Evolutionary conservation across 2,329 filamentous ascomycete genomes (phyloP).

Genomic region (Myriosclerotinia scirpicola): DNA sequence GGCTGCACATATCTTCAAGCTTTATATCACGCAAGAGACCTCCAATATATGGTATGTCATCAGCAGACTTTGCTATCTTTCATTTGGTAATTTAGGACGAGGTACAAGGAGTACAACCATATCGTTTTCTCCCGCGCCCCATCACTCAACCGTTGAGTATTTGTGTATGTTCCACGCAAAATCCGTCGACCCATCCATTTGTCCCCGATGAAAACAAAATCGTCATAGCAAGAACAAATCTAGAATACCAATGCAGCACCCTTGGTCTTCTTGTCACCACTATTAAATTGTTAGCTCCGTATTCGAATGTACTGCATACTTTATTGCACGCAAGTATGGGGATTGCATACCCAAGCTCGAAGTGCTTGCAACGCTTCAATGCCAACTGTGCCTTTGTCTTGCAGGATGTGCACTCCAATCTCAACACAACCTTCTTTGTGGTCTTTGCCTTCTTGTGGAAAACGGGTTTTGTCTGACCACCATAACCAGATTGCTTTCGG

Average conservation of each 20-base stretch:
- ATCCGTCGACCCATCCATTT: constrained; percentile 32
- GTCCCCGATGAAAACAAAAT: constrained; percentile 33
- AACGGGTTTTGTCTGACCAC: constrained; percentile 99
- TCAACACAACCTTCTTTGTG: constrained; percentile 99
- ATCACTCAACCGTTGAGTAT: constrained; percentile 35
- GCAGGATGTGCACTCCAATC: constrained; percentile 96
- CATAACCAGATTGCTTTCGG: constrained; percentile 98
- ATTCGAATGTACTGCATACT: not conserved
- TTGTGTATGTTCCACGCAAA: constrained; percentile 31
- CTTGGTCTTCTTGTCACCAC: constrained; percentile 99
- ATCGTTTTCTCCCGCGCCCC: constrained; percentile 31
- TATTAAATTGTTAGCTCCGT: constrained; percentile 44
- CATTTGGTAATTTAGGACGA: constrained; percentile 36
- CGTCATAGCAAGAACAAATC: constrained; percentile 46
- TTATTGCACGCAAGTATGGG: not conserved
- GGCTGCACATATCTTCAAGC: constrained; percentile 13
- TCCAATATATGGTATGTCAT: constrained; percentile 25
- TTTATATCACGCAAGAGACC: constrained; percentile 17
- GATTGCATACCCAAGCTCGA: constrained; percentile 88
- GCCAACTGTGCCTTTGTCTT: constrained; percentile 98
- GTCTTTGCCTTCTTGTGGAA: constrained; percentile 99
- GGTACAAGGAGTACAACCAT: constrained; percentile 35
- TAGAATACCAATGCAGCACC: constrained; percentile 99
- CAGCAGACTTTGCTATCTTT: constrained; percentile 40
- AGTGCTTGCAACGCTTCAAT: constrained; percentile 99